Evolutionary conservation across 192 early-diverging fungal species (phyloP).

Genomic region (Chytriomyces confervae): DNA sequence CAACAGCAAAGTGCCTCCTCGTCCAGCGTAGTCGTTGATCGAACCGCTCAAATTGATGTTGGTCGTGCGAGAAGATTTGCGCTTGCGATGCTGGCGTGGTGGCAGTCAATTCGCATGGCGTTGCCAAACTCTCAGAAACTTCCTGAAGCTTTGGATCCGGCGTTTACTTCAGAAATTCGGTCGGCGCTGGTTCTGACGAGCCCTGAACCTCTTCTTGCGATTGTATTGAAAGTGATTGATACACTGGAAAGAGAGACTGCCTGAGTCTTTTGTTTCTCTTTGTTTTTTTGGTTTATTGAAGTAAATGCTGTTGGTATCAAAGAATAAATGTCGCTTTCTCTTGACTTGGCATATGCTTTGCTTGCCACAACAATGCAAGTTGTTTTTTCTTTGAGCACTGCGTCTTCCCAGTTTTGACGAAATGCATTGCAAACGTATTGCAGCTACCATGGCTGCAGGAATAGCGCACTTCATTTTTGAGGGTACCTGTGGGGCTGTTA

Average conservation of each 20-base stretch:
- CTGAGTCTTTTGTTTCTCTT: too few relatives aligned
- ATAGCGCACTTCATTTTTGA: too few relatives aligned
- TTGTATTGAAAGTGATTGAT: slow-evolving; percentile 16
- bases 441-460: too few relatives aligned
- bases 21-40: neutral
- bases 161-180: slow-evolving; percentile 6
- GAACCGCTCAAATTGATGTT: neutral
- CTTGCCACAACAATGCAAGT: too few relatives aligned
- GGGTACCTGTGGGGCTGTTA: too few relatives aligned
- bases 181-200: neutral
- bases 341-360: too few relatives aligned
- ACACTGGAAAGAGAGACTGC: neutral
- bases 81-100: slow-evolving; percentile 10
- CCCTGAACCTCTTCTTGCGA: neutral
- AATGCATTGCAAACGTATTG: too few relatives aligned
- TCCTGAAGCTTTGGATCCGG: slow-evolving; percentile 18
- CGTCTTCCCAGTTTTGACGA: too few relatives aligned
- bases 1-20: neutral
- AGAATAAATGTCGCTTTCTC: too few relatives aligned
- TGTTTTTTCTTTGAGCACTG: too few relatives aligned
- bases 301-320: too few relatives aligned
- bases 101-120: neutral
- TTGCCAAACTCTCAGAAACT: neutral
- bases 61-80: neutral
- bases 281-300: too few relatives aligned